Evolutionary conservation across 1,139 yeast species (phyloP), one percentile per base, ranked within the genome.

Genomic region (Oligophagozyma castellii): DNA sequence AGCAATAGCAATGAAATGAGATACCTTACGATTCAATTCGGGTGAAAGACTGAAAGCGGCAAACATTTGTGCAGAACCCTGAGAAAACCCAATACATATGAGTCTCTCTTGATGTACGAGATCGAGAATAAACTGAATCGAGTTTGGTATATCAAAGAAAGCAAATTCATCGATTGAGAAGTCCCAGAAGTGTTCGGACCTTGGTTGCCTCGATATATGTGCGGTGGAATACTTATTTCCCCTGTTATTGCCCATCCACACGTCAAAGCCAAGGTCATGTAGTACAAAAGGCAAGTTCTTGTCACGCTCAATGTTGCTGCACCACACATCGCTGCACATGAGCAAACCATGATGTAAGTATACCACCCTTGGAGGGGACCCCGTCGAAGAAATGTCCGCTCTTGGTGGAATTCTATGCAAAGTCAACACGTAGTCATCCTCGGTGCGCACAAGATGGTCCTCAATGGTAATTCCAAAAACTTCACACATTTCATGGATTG

Each of bases 241-340:
- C 31, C 95, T 59, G 46, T 83, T 83, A 51, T 83, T 83, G 2
- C 95, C 95, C 38, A 83, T 56, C 86, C 92, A 83, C n/a, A 83
- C 93, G 47, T 83, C 94, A 50, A 73, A 83, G 3, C 94, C 94
- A 36, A 73, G 51, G 37, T 80, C 86, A 33, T 76, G 80, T 26
- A 86, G 61, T 2, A 70, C 59, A 46, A 79, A 76, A 0, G 96
- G 95, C 31, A 86, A 54, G 44, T 80, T 79, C 29, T 65, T 62
- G 23, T 68, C 48, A 25, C 71, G 67, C 11, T 73, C 69, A 20
- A 73, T 51, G 67, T 72, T 73, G 18, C 89, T 70, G 26, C 79
- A 71, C 95, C 94, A 81, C 5, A 86, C 69, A 45, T 86, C 96
- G 29, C 92, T 73, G 48, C 76, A 73, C 95, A 86, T 86, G 39